These are phyloP conservation scores for Lyophyllum shimeji DNA, from an alignment of 768 basidiomycete genomes.

Conservation along the genomic window DNA sequence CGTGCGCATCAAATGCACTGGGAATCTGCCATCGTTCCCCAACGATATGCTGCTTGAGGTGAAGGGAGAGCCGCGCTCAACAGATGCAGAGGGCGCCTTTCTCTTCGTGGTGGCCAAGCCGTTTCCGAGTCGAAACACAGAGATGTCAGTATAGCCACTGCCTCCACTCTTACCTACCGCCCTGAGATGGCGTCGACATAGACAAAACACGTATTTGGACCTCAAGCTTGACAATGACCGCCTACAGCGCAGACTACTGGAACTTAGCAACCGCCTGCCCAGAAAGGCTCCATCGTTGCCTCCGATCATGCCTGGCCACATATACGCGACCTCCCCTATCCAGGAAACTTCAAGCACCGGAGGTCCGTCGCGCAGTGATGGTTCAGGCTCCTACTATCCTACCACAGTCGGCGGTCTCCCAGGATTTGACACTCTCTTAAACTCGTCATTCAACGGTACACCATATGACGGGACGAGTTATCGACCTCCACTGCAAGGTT, in stretches of 20 bases:
- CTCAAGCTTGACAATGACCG: conserved; percentile 88
- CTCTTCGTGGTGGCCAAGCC: conserved; percentile 78
- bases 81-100: conserved; percentile 46
- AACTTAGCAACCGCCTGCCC: conserved; percentile 34
- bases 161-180: neutral
- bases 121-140: conserved; percentile 71
- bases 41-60: conserved; percentile 70
- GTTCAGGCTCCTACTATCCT: conserved; percentile 9
- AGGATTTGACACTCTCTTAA: conserved; percentile 11
- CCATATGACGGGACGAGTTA: conserved; percentile 1
- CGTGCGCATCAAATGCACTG: conserved; percentile 57
- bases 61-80: conserved; percentile 60
- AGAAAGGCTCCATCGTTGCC: conserved; percentile 20
- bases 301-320: conserved; percentile 25
- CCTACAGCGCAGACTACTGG: conserved; percentile 59
- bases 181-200: conserved; percentile 23
- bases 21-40: conserved; percentile 17
- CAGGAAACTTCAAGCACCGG: conserved; percentile 9
- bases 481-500: neutral
- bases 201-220: conserved; percentile 75
- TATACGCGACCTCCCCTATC: conserved; percentile 37
- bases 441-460: conserved; percentile 7
- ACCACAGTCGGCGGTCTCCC: conserved; percentile 4
- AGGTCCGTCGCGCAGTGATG: conserved; percentile 7
- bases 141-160: conserved; percentile 46